Base-by-base conservation (phyloP, 768 basidiomycete species). In the Panaeolus cyanescens region DNA sequence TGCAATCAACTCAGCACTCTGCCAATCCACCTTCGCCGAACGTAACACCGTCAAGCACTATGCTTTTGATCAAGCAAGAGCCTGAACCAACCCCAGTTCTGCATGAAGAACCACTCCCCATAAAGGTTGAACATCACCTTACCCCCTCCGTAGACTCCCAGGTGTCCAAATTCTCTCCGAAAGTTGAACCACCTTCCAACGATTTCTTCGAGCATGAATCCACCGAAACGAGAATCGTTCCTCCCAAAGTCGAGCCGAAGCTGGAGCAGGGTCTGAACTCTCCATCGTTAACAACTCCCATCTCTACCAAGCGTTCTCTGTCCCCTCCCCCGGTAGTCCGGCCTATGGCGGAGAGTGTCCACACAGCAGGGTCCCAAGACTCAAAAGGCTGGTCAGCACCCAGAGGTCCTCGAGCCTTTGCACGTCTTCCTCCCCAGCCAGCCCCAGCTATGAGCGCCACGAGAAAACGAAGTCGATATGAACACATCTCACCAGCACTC, bases 341-440 rank as follows among this genome's bases (percentile, higher is more conserved):
- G 10, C 45, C 4, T 28, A 13, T 28, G 4, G 12, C 25, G 5
- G 45, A 50, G 17, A 28, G 3, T 13, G 15, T 2, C n/a, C 45
- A 50, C 22, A 2, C 45, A 54, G 66, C 56, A 6, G 17, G n/a
- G 22, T n/a, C 39, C 62, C 68, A 42, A 67, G 67, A 12, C 65
- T 63, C 54, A 68, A 70, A 33, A 36, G 65, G 71, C 33, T 76
- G 74, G 31, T 78, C 78, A 4, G 80, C 80, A 10, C 79, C 80
- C 19, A 72, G 77, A 59, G 79, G 76, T 1, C 80, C 80, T 40
- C 77, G 78, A 22, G 57, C 12, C 19, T 58, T 58, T 40, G 32
- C 25, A 30, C 69, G 65, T 50, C 67, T 73, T 56, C 40, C 65
- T n/a, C 68, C 62, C 55, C 61, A 62, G 31, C 60, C 64, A 54